Conservation (phyloP, 371 early-diverging fungal species). For the Syncephalastrum sp. region DNA sequence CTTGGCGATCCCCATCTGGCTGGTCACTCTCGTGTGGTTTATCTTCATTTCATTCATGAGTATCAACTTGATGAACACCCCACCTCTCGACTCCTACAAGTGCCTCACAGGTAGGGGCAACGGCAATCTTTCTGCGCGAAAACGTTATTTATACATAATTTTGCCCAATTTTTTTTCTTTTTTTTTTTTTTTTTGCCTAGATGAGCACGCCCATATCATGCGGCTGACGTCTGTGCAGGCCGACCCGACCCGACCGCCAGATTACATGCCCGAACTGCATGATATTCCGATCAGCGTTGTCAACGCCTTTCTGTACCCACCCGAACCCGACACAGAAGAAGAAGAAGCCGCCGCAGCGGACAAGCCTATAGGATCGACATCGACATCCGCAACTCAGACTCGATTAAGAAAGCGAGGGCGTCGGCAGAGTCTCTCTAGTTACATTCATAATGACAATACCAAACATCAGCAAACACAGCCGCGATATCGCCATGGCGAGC, state of each 20-base stretch:
- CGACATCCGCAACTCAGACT: too few species aligned
- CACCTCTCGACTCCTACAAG: slow-evolving; percentile 59
- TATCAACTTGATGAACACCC: slow-evolving; percentile 68
- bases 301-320: slow-evolving; percentile 56
- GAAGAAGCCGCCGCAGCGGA: too few species aligned
- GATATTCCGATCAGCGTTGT: slow-evolving; percentile 72
- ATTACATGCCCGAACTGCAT: slow-evolving; percentile 70
- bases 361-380: too few species aligned
- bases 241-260: slow-evolving; percentile 42
- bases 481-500: too few species aligned
- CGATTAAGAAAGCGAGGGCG: too few species aligned
- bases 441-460: too few species aligned
- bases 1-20: slow-evolving; percentile 72
- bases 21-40: slow-evolving; percentile 68
- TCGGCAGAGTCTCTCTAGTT: too few species aligned
- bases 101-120: slow-evolving; percentile 66
- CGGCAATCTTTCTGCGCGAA: neutral
- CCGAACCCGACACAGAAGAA: too few species aligned
- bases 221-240: slow-evolving; percentile 34
- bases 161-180: neutral
- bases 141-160: too few species aligned
- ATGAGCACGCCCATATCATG: slow-evolving; percentile 60
- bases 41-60: slow-evolving; percentile 68
- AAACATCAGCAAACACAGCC: too few species aligned
- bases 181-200: slow-evolving; percentile 24